These are phyloP conservation scores for Globisporangium iwayamae DNA, from an alignment of 352 stramenopile genomes.

Conservation along the genomic window DNA sequence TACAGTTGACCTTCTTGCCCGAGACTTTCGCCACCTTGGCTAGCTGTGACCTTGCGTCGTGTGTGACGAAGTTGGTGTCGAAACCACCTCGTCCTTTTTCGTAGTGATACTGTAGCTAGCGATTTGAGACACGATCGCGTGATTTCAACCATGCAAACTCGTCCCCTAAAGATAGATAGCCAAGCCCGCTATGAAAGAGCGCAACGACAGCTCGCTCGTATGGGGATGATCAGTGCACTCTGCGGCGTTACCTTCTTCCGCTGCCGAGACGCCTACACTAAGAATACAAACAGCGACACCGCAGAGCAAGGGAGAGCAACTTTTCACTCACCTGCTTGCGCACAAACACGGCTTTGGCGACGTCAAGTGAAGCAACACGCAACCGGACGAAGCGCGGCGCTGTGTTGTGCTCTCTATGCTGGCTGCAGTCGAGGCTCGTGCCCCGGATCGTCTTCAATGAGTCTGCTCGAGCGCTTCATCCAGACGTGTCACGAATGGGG, in stretches of 20 bases:
- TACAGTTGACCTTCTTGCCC: too few relatives aligned
- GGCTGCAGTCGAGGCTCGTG: background rate
- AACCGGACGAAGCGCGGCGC: background rate
- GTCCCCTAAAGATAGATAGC: background rate
- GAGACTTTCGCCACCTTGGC: background rate
- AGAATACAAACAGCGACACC: background rate
- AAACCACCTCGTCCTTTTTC: too few relatives aligned
- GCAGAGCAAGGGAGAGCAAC: background rate
- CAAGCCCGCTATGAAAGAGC: background rate
- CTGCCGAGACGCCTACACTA: background rate
- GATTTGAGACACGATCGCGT: too few relatives aligned
- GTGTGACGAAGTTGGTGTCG: too few relatives aligned
- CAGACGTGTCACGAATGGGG: slow-evolving; percentile 15
- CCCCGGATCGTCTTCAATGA: slow-evolving; percentile 1
- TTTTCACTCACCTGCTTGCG: background rate
- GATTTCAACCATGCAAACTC: too few relatives aligned
- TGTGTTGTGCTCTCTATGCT: background rate
- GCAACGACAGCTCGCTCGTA: background rate
- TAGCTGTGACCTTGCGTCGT: background rate
- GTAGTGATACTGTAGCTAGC: too few relatives aligned
- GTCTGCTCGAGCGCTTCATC: slow-evolving; percentile 9
- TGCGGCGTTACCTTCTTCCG: too few relatives aligned
- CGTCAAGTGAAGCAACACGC: slow-evolving; percentile 1
- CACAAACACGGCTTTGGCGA: background rate
- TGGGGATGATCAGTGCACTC: too few relatives aligned